phyloP scores from a whole-genome alignment of 1,284 basidiomycete species.

The Acaromyces ingoldii region DNA sequence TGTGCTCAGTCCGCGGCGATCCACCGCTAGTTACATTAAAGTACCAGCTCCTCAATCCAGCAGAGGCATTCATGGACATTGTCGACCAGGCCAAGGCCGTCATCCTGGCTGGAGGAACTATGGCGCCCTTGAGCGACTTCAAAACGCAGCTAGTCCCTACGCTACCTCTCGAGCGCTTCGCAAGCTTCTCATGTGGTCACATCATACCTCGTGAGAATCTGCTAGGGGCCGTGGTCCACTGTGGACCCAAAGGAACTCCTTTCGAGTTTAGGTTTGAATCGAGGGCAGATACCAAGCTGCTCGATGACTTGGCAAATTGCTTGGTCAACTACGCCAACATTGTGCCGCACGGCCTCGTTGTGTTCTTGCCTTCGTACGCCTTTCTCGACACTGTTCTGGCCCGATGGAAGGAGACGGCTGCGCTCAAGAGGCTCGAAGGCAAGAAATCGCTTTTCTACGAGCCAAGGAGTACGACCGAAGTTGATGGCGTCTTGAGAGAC shows the following conservation, averaged over 20 bases:
- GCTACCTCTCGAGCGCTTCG: constrained; percentile 62
- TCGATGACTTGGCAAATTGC: constrained; percentile 77
- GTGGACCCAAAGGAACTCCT: constrained; percentile 69
- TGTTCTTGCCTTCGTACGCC: constrained; percentile 88
- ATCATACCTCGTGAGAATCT: constrained; percentile 80
- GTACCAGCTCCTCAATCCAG: constrained; percentile 91
- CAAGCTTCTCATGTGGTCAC: constrained; percentile 84
- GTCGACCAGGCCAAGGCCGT: constrained; percentile 74
- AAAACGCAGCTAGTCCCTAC: constrained; percentile 73
- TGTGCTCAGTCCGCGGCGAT: constrained; percentile 23
- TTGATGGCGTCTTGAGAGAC: constrained; percentile 71
- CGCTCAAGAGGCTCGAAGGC: constrained; percentile 61
- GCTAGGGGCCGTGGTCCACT: constrained; percentile 69
- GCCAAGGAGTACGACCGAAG: constrained; percentile 69
- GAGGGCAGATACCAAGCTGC: constrained; percentile 67
- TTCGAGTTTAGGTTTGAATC: constrained; percentile 79
- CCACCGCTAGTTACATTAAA: constrained; percentile 62
- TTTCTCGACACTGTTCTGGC: constrained; percentile 68
- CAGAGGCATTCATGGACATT: constrained; percentile 76
- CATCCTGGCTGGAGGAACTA: constrained; percentile 88
- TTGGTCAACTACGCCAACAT: constrained; percentile 72
- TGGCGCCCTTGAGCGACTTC: constrained; percentile 80
- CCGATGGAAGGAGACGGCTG: constrained; percentile 64
- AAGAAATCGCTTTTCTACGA: constrained; percentile 91
- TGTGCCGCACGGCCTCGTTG: constrained; percentile 80